These are phyloP conservation scores for Arthroderma sp. DNA, from an alignment of 2,329 filamentous ascomycete species.

Conservation along the genomic window DNA sequence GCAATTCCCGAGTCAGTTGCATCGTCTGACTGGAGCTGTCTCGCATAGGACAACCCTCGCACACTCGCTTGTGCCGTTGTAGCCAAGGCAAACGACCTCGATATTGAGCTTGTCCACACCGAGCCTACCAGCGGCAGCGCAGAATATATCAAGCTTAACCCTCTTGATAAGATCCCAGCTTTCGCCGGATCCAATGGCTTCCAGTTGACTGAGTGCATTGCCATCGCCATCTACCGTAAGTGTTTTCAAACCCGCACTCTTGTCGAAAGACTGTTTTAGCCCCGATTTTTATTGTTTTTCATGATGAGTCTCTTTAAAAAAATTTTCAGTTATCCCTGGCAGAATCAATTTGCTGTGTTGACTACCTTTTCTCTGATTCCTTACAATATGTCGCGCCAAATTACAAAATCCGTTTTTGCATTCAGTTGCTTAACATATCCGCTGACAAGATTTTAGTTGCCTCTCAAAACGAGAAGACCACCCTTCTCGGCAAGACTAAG, in stretches of 20 bases:
- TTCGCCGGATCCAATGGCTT: slow-evolving; percentile 90
- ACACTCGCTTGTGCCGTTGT: slow-evolving; percentile 78
- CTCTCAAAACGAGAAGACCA: slow-evolving; percentile 99
- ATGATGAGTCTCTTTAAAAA: slow-evolving; percentile 65
- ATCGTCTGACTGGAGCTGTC: slow-evolving; percentile 17
- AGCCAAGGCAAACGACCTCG: slow-evolving; percentile 93
- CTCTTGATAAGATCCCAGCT: slow-evolving; percentile 80
- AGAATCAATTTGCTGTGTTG: slow-evolving; percentile 70
- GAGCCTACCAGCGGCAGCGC: slow-evolving; percentile 49
- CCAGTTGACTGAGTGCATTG: slow-evolving; percentile 75
- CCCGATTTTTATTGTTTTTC: slow-evolving; percentile 17
- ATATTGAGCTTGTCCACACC: slow-evolving; percentile 70
- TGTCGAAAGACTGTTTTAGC: slow-evolving; percentile 1
- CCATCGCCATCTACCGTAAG: slow-evolving; percentile 96
- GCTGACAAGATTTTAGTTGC: slow-evolving; percentile 52
- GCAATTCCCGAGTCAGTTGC: not conserved
- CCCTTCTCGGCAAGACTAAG: slow-evolving; percentile 98
- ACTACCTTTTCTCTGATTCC: slow-evolving; percentile 63
- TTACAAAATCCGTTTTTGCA: slow-evolving; percentile 6
- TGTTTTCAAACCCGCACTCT: slow-evolving; percentile 22
- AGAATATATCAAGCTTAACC: slow-evolving; percentile 77
- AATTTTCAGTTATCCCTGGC: slow-evolving; percentile 95
- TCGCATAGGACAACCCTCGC: slow-evolving; percentile 67
- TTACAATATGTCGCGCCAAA: slow-evolving; percentile 3
- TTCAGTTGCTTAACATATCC: not conserved